These are phyloP conservation scores for Posidonia oceanica DNA, from an alignment of 116 monocot species.

Conservation along the genomic window DNA sequence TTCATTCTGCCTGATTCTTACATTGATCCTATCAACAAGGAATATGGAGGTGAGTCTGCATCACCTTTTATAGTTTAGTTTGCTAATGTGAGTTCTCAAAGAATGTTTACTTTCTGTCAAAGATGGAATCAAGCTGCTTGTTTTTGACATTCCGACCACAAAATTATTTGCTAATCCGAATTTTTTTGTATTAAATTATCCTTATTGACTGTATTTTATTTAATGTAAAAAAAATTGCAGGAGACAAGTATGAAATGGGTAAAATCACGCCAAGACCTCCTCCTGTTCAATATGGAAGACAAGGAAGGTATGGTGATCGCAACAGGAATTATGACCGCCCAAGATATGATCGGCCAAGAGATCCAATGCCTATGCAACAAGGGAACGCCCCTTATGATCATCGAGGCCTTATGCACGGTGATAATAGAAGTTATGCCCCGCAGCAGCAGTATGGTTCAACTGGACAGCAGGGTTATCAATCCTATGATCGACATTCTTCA, in stretches of 20 bases:
- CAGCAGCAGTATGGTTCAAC: constrained; percentile 17
- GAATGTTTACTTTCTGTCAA: too few relatives aligned
- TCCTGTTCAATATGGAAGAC: constrained; percentile 68
- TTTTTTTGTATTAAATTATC: background rate
- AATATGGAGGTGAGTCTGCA: constrained; percentile 71
- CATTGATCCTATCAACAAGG: constrained; percentile 88
- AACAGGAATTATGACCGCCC: constrained; percentile 49
- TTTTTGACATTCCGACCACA: background rate
- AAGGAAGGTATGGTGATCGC: constrained; percentile 47
- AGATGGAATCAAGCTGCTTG: background rate
- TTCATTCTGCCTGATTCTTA: constrained; percentile 96
- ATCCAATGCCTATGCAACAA: constrained; percentile 21
- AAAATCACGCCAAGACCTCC: constrained; percentile 92
- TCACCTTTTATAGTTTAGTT: too few relatives aligned
- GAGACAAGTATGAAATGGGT: constrained; percentile 95
- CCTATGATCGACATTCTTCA: background rate
- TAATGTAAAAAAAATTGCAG: constrained; percentile 22
- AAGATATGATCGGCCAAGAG: constrained; percentile 38
- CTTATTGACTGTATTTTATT: background rate
- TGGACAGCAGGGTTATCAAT: constrained; percentile 18
- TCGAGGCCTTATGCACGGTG: constrained; percentile 9
- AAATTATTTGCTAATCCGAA: too few relatives aligned
- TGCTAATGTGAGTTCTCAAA: too few relatives aligned
- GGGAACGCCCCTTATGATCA: constrained; percentile 23
- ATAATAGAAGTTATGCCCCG: constrained; percentile 12